Conservation (phyloP, 352 stramenopile genomes). For the Globisporangium acanthophoron region DNA sequence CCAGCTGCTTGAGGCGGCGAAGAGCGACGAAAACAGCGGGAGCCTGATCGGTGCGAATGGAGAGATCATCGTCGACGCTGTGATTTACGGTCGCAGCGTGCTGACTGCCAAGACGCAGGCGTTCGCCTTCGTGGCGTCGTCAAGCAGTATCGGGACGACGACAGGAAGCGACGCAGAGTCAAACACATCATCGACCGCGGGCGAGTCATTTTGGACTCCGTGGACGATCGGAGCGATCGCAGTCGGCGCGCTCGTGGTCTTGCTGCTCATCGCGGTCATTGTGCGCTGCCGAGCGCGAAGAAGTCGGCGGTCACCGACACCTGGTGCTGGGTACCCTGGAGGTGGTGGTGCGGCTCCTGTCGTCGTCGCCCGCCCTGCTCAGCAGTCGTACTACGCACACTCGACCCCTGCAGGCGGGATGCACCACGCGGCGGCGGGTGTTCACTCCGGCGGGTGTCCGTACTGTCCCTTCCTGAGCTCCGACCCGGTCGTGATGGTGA, state of each 20-base stretch:
- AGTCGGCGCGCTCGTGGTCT: conserved; percentile 37
- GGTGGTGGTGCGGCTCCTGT: background rate
- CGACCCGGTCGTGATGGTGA: conserved; percentile 56
- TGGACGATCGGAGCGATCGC: conserved; percentile 50
- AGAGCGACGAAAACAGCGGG: conserved; percentile 13
- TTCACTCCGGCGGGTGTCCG: conserved; percentile 29
- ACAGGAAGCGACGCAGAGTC: conserved; percentile 13
- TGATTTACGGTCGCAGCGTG: conserved; percentile 62
- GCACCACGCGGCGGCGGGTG: conserved; percentile 2
- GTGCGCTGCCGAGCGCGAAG: conserved; percentile 29
- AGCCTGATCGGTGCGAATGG: conserved; percentile 21
- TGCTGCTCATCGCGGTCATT: conserved; percentile 34
- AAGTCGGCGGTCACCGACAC: conserved; percentile 9
- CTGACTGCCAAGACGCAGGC: conserved; percentile 45
- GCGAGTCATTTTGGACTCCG: conserved; percentile 40
- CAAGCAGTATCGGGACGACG: conserved; percentile 60
- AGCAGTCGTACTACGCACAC: conserved; percentile 14
- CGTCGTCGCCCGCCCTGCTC: background rate
- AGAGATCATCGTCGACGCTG: conserved; percentile 68
- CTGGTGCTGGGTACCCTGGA: conserved; percentile 6
- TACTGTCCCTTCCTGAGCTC: conserved; percentile 48
- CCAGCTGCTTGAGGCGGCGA: conserved; percentile 42
- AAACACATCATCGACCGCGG: conserved; percentile 1
- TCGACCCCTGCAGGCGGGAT: conserved; percentile 13
- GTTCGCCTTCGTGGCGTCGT: conserved; percentile 79